Evolutionary conservation across 495 filamentous ascomycete species (phyloP), one percentile per base, ranked within the genome.

Genomic region (Neurospora sp.): DNA sequence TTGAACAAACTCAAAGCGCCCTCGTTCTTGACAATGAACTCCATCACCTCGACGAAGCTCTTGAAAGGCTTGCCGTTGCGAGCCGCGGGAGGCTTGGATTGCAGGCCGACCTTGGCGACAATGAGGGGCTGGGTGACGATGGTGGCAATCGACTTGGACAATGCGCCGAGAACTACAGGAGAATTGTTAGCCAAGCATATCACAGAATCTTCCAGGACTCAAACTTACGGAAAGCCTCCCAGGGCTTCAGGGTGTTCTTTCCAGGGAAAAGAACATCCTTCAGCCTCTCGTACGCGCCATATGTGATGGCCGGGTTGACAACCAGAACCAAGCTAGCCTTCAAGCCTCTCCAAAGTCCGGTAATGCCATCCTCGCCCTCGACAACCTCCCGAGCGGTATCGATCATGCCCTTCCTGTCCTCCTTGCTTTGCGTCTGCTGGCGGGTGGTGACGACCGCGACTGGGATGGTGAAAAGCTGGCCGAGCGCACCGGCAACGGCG

Each of bases 311-410:
- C 40, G 96, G 96, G 79, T 99, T 99, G 72, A 97, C 90, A 5
- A 99, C 96, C 71, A 99, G 84, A 28, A 99, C 96, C 82, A 99
- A 88, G 81, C 94, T 97, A 42, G 96, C 96, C 84, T 98, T 98
- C 74, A 99, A 80, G 0, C 96, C 96, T 80, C 96, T 89, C 96
- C 96, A 99, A 39, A 99, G 86, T 6, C 96, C 96, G 59, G 86
- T 86, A 82, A 91, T 90, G 34, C 96, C 96, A 83, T 99, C 96
- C 77, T 98, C 95, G 76, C 93, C 90, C 45, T 94, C 83, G 39
- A 98, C 86, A 21, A 99, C 93, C 80, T 99, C 96, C 70, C 85
- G 89, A 11, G 90, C 96, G 11, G 96, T 99, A 76, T 93, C 96
- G 69, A 97, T 73, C 69, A 99, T 81, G 19, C 96, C 94, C 80